Evolutionary conservation across 1,284 basidiomycete genomes (phyloP).

Genomic region (Phlebopus sp.): DNA sequence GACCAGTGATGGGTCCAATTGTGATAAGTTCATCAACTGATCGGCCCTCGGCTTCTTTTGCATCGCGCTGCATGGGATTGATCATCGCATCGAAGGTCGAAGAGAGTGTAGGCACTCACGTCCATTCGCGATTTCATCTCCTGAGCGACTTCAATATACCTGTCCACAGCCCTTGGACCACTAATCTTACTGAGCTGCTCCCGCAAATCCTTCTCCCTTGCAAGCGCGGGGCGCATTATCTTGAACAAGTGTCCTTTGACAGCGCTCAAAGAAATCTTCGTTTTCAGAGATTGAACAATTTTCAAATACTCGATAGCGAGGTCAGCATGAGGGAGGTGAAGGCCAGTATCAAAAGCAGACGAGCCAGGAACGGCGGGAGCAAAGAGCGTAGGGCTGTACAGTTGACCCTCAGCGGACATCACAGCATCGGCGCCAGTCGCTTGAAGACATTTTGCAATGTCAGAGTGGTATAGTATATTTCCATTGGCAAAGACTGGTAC

Average conservation of each 20-base stretch:
- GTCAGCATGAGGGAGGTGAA: constrained; percentile 59
- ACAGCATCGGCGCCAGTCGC: constrained; percentile 88
- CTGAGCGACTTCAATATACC: constrained; percentile 58
- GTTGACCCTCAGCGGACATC: constrained; percentile 94
- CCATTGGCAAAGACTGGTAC: constrained; percentile 97
- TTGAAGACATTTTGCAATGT: constrained; percentile 75
- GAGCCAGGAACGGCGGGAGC: constrained; percentile 14
- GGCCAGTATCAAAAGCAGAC: constrained; percentile 33
- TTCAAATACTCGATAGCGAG: constrained; percentile 87
- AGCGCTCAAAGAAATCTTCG: constrained; percentile 70
- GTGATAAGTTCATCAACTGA: constrained; percentile 44
- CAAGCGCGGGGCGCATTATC: constrained; percentile 78
- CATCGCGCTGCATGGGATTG: constrained; percentile 42
- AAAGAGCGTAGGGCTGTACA: constrained; percentile 93
- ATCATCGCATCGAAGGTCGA: neutral
- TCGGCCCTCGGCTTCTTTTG: constrained; percentile 35
- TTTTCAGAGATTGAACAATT: constrained; percentile 73
- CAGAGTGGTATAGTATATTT: constrained; percentile 86
- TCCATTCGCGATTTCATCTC: constrained; percentile 70
- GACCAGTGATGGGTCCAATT: constrained; percentile 49
- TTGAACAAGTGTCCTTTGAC: constrained; percentile 95
- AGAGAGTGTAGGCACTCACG: constrained; percentile 36
- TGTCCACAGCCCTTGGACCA: constrained; percentile 37
- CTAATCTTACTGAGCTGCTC: constrained; percentile 61
- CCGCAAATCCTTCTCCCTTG: constrained; percentile 69